Conservation (phyloP, 257 asterid genomes). For the Nemophila menziesii region DNA sequence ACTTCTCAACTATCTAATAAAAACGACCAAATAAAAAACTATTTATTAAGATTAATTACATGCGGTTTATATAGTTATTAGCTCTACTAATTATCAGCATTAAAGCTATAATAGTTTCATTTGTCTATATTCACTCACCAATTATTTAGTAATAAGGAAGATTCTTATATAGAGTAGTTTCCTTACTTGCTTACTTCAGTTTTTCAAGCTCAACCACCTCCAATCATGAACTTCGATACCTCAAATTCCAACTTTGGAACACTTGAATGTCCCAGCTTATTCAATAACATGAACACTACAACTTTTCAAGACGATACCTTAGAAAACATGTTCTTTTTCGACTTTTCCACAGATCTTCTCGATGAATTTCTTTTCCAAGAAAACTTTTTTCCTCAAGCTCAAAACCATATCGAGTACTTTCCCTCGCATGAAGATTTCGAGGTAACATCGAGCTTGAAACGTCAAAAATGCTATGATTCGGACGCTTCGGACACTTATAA, state of each 20-base stretch:
- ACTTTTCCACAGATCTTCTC: not conserved
- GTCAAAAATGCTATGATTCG: not conserved
- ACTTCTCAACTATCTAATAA: not conserved
- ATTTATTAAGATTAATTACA: not conserved
- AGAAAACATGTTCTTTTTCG: not conserved
- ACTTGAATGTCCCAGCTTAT: not conserved
- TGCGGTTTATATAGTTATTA: not conserved
- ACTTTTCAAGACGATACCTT: not conserved
- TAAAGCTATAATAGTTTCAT: not conserved
- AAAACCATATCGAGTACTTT: not conserved
- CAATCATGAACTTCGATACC: not conserved
- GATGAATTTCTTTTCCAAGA: not conserved
- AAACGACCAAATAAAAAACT: too few species aligned
- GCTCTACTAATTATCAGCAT: not conserved
- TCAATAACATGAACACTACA: not conserved
- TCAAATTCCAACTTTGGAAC: not conserved
- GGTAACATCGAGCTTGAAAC: not conserved
- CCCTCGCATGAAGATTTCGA: not conserved
- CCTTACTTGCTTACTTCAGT: not conserved
- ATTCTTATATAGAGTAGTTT: not conserved
- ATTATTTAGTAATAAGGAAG: too few species aligned
- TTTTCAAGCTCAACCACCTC: not conserved
- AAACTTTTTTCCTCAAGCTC: not conserved
- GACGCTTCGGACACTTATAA: not conserved
- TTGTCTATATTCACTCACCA: too few species aligned